phyloP scores from a whole-genome alignment of 139 green algal genomes.

The Coelastrella sp. region DNA sequence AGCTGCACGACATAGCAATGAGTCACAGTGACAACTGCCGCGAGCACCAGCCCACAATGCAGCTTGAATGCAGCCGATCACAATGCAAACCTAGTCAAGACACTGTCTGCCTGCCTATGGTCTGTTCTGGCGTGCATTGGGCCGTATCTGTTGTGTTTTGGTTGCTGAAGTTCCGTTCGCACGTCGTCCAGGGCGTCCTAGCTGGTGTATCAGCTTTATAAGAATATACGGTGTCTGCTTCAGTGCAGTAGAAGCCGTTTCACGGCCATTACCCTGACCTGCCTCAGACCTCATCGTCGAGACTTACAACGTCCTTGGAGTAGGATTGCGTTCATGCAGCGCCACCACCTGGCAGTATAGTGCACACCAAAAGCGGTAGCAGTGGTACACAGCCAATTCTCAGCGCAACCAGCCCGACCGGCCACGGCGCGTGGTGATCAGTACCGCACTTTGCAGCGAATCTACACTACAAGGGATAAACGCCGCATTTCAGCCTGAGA shows the following conservation, averaged over 20 bases:
- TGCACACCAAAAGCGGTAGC: no score
- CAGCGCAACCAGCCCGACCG: neutral
- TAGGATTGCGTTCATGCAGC: no score
- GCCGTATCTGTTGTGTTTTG: neutral
- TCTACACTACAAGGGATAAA: neutral
- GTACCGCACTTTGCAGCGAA: neutral
- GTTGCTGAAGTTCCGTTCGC: neutral
- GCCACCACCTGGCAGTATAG: no score
- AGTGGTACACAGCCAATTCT: neutral
- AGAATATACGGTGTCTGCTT: neutral
- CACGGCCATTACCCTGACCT: neutral
- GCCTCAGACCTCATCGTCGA: neutral
- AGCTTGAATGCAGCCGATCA: neutral
- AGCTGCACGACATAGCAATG: neutral
- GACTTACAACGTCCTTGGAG: neutral
- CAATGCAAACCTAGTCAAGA: neutral
- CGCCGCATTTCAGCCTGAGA: no score
- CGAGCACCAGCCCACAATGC: neutral
- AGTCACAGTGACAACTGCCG: constrained; percentile 14
- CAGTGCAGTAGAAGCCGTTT: neutral
- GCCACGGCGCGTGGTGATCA: neutral
- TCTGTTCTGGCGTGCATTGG: neutral
- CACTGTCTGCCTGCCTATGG: neutral
- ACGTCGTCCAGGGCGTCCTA: neutral
- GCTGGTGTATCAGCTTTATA: neutral